Percentiles rank a stretch among this genome's conserved stretches.
Conservation (phyloP, 2,329 filamentous ascomycete genomes). For the Domatiomyces catenatus region DNA sequence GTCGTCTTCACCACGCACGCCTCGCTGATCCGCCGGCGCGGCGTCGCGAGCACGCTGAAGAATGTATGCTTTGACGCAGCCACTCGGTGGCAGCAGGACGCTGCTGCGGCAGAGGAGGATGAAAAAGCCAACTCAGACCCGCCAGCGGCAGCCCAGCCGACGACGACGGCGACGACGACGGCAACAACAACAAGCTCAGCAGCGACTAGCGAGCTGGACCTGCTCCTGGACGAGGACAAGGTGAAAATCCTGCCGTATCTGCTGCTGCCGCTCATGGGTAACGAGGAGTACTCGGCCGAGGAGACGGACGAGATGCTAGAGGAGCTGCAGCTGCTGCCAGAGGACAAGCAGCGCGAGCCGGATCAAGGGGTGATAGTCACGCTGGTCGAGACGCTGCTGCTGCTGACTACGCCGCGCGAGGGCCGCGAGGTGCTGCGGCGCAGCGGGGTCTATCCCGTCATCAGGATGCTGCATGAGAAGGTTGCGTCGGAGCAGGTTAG, state of each 20-base stretch:
- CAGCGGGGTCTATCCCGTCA: slow-evolving; percentile 73
- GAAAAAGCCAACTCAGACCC: no score
- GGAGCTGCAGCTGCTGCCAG: slow-evolving; percentile 75
- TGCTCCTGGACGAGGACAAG: background rate
- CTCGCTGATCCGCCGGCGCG: slow-evolving; percentile 67
- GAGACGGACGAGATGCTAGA: slow-evolving; percentile 76
- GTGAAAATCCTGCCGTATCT: slow-evolving; percentile 71
- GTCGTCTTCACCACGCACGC: slow-evolving; percentile 87
- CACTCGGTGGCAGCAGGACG: slow-evolving; percentile 55
- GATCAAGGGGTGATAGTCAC: slow-evolving; percentile 65
- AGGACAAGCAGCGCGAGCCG: slow-evolving; percentile 72
- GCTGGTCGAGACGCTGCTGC: slow-evolving; percentile 73
- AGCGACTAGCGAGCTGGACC: background rate
- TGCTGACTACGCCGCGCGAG: slow-evolving; percentile 63
- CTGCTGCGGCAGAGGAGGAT: slow-evolving; percentile 30
- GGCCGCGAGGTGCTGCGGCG: slow-evolving; percentile 60
- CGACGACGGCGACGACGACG: background rate
- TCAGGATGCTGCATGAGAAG: slow-evolving; percentile 69
- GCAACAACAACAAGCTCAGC: background rate
- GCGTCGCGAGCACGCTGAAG: slow-evolving; percentile 93
- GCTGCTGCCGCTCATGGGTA: slow-evolving; percentile 71
- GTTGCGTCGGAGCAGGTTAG: slow-evolving; percentile 64
- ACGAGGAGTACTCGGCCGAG: slow-evolving; percentile 75
- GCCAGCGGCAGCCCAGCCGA: slow-evolving; percentile 21
- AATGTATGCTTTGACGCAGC: slow-evolving; percentile 75